phyloP scores from a whole-genome alignment of 495 filamentous ascomycete species.

The Symbiotaphrina buchneri region DNA sequence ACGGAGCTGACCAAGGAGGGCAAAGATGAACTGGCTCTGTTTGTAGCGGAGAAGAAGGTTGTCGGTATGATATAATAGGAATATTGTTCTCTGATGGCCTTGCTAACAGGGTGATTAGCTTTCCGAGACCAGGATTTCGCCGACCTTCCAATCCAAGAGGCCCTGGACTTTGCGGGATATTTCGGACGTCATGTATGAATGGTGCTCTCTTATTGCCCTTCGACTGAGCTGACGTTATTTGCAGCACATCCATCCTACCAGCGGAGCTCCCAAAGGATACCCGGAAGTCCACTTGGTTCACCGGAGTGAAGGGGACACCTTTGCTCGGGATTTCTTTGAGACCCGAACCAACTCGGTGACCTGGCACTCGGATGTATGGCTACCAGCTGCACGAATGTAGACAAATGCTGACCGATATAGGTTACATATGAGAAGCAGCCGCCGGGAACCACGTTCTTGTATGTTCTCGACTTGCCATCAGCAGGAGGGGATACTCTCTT shows the following conservation, averaged over 20 bases:
- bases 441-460: conserved; percentile 69
- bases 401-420: too few relatives aligned
- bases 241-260: conserved; percentile 66
- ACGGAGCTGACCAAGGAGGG: conserved; percentile 36
- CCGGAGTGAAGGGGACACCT: conserved; percentile 34
- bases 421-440: conserved; percentile 67
- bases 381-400: too few relatives aligned
- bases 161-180: conserved; percentile 48
- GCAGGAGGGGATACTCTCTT: conserved; percentile 67
- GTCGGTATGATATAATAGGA: too few relatives aligned
- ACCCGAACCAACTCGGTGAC: conserved; percentile 43
- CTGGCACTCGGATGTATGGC: conserved; percentile 72
- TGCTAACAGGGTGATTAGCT: too few relatives aligned
- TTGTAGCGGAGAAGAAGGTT: conserved; percentile 58
- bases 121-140: conserved; percentile 66
- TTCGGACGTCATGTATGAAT: too few relatives aligned
- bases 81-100: too few relatives aligned
- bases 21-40: conserved; percentile 63
- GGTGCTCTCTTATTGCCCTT: too few relatives aligned
- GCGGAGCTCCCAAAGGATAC: conserved; percentile 42
- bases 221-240: too few relatives aligned
- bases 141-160: conserved; percentile 44
- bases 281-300: conserved; percentile 67
- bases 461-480: conserved; percentile 53
- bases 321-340: conserved; percentile 35